phyloP scores from a whole-genome alignment of 2,329 filamentous ascomycete genomes.

The Diaporthe humulicola region DNA sequence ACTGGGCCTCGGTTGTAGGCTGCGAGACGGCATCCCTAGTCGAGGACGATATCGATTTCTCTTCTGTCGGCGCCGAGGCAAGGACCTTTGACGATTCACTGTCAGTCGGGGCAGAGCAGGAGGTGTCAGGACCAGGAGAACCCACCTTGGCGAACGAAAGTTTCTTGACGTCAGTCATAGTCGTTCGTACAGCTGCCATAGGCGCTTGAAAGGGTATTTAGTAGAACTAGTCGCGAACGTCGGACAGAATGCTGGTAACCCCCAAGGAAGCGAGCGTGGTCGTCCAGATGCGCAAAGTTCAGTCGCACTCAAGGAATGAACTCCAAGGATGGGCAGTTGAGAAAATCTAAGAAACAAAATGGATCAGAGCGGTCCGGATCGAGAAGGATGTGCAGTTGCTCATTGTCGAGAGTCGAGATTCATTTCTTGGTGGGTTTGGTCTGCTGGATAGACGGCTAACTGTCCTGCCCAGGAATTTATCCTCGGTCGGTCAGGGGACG shows the following conservation, averaged over 20 bases:
- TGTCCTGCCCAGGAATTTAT: slow-evolving; percentile 18
- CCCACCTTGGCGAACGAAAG: slow-evolving; percentile 84
- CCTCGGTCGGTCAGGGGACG: slow-evolving; percentile 20
- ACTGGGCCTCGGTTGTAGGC: background rate
- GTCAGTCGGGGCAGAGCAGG: slow-evolving; percentile 27
- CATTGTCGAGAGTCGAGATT: slow-evolving; percentile 64
- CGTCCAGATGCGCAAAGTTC: slow-evolving; percentile 29
- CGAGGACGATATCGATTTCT: slow-evolving; percentile 51
- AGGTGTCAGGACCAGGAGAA: slow-evolving; percentile 28
- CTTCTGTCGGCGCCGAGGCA: slow-evolving; percentile 46
- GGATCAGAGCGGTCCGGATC: slow-evolving; percentile 66
- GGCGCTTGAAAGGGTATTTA: slow-evolving; percentile 43
- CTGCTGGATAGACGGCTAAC: slow-evolving; percentile 16
- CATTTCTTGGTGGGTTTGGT: slow-evolving; percentile 48
- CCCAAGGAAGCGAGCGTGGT: slow-evolving; percentile 44
- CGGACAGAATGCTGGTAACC: slow-evolving; percentile 45
- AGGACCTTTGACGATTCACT: slow-evolving; percentile 39
- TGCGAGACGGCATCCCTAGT: slow-evolving; percentile 39
- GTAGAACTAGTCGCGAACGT: slow-evolving; percentile 44
- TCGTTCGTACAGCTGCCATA: slow-evolving; percentile 63
- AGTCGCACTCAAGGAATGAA: slow-evolving; percentile 40
- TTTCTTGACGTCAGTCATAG: slow-evolving; percentile 64
- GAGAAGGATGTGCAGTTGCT: slow-evolving; percentile 64
- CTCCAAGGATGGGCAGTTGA: slow-evolving; percentile 43
- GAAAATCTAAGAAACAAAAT: slow-evolving; percentile 66